Evolutionary conservation across 345 rosid species (phyloP), one percentile per base, ranked within the genome.

Genomic region (Noccaea bulbosa): DNA sequence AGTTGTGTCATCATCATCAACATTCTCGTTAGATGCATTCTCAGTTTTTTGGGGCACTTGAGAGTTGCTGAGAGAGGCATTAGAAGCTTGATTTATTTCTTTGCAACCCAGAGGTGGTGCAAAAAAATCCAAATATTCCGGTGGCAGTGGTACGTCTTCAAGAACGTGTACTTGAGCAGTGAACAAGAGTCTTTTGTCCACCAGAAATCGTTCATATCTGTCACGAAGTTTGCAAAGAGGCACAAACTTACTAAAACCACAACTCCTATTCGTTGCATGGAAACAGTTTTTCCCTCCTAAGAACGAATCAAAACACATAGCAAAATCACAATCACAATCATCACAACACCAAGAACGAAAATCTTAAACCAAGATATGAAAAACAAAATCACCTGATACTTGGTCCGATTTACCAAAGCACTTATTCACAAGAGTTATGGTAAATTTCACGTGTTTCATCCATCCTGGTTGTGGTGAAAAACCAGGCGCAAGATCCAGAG

Each of bases 401-500:
- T 12, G 24, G 65, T 24, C n/a, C 0, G 2, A 24, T 4, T 7
- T 8, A 40, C 10, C 3, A 11, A 6, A 15, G 24, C 6, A 2
- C 15, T 83, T 91, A 40, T 59, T 59, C 20, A 7, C 20, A 59
- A 59, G 49, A n/a, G 48, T 40, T 9, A 91, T 63, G 75, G 85
- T 75, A 56, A 85, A 88, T 52, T 81, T 88, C 4, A 90, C 89
- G 15, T 78, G 71, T 84, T 88, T 79, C 77, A 86, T 82, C 97
- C 95, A 87, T 58, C 88, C 65, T 22, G 7, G 6, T 24, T 8
- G 35, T 24, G 20, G 35, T 15, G 27, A 24, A 60, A 49, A 40
- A 4, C 11, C 65, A 60, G 37, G 49, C 0, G 86, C 88, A 72
- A 85, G 91, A 74, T 85, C 89, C 49, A 91, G 73, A 69, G 85